Evolutionary conservation across 2,329 filamentous ascomycete species (phyloP), one percentile per base, ranked within the genome.

Genomic region (Massarina eburnea): DNA sequence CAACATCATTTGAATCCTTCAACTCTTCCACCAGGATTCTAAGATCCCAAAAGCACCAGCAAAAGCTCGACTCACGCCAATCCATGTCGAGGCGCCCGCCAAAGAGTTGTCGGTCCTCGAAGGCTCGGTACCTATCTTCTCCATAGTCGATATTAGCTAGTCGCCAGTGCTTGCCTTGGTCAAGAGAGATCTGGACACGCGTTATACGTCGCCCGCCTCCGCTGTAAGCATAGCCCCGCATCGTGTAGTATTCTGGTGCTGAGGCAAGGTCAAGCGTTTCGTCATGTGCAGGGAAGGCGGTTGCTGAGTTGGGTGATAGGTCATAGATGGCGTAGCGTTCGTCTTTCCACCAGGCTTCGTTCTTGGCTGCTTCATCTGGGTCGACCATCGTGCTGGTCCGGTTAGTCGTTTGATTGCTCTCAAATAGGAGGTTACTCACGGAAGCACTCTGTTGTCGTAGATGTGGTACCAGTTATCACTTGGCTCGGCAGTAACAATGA

Each of bases 401-500:
- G 33, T 48, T 14, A 49, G 49, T 48, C 26, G 29, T 9, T 2
- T 30, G 6, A 14, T 8, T 30, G 27, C 4, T 8, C 4, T 8
- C 15, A 9, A 18, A 27, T 20, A 15, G 8, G 10, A 26, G 12
- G 21, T 9, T 3, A 71, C 75, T 62, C 58, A 79, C 54, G 91
- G 91, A 30, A 96, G 73, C 1, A 96, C 90, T 47, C 90, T 78
- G 65, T 96, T 96, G 67, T 96, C 91, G 69, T 94, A 91, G 51
- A 95, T 90, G 68, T 96, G 91, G 61, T 96, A 96, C 89, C 90
- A 95, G 63, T 95, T 96, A 52, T 92, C 86, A 63, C 90, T 95
- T 0, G 91, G 90, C 19, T 79, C 76, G 8, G 84, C 80, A 0
- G 90, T 92, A 40, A 96, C 70, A 34, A 91, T 86, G 49, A 96